These are phyloP conservation scores for Malassezia vespertilionis DNA, from an alignment of 1,284 basidiomycete species.

Conservation along the genomic window DNA sequence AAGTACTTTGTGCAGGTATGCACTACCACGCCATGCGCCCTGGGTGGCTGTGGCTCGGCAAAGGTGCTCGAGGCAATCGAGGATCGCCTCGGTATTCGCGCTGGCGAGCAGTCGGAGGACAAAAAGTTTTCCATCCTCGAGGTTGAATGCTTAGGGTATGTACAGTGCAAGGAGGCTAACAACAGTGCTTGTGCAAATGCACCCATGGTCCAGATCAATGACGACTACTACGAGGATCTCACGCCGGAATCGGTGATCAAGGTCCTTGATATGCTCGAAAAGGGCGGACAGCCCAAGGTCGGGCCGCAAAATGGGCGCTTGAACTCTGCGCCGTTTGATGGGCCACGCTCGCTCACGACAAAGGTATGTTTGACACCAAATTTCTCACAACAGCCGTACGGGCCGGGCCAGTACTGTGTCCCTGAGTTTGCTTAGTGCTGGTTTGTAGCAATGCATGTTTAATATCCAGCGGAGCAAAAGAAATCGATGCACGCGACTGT, in stretches of 20 bases:
- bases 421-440: conserved; percentile 76
- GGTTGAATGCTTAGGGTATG: conserved; percentile 78
- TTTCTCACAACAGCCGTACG: conserved; percentile 61
- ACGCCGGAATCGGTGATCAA: conserved; percentile 81
- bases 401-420: conserved; percentile 76
- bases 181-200: conserved; percentile 84
- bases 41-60: conserved; percentile 71
- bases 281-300: conserved; percentile 75
- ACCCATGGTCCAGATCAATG: conserved; percentile 94
- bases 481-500: no score
- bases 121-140: conserved; percentile 95
- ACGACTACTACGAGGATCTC: conserved; percentile 97
- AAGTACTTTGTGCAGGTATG: conserved; percentile 93
- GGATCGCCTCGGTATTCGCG: conserved; percentile 67
- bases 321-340: conserved; percentile 70
- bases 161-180: no score
- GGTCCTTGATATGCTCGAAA: conserved; percentile 71
- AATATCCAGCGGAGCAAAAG: no score
- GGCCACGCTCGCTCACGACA: conserved; percentile 65
- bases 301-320: conserved; percentile 79
- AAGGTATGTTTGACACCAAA: conserved; percentile 59
- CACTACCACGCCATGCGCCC: conserved; percentile 97
- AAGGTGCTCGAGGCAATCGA: conserved; percentile 78
- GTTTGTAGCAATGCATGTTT: no score
- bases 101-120: conserved; percentile 83